A percentile compares a stretch with the other conserved stretches of the same genome.
phyloP scores from a whole-genome alignment of 345 rosid species.

The Triadica sebifera region DNA sequence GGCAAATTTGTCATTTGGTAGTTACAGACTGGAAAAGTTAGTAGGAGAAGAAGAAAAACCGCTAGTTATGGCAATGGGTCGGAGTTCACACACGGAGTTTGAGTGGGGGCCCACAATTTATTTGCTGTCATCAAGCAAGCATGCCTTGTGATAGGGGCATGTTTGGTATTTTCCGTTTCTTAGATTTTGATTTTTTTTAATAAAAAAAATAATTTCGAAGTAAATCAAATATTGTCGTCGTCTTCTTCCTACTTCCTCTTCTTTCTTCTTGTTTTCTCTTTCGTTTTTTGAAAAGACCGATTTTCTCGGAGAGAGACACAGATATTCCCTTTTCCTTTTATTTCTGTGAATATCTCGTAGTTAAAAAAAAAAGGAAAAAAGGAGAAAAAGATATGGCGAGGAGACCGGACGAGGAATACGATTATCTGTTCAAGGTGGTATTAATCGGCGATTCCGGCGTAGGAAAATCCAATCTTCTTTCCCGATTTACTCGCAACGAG shows the following conservation, averaged over 20 bases:
- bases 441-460: constrained; percentile 95
- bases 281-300: background rate
- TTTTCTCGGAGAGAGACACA: background rate
- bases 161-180: background rate
- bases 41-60: too few relatives aligned
- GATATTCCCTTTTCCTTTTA: background rate
- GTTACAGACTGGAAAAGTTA: too few relatives aligned
- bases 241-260: background rate
- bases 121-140: constrained; percentile 1
- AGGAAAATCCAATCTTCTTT: constrained; percentile 86
- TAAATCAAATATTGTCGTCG: background rate
- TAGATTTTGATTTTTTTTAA: background rate
- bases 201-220: background rate
- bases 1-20: too few relatives aligned
- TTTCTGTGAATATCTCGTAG: background rate
- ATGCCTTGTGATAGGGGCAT: background rate
- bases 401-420: constrained; percentile 92
- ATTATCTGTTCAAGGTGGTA: constrained; percentile 89
- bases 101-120: background rate
- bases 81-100: too few relatives aligned
- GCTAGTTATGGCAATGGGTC: too few relatives aligned
- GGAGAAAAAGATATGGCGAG: constrained; percentile 51
- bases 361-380: background rate
- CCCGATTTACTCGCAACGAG: constrained; percentile 96
- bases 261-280: background rate